Percentiles rank a stretch among this genome's conserved stretches.
These are phyloP conservation scores for Pythium sukuiense DNA, from an alignment of 352 stramenopile species.

Conservation along the genomic window DNA sequence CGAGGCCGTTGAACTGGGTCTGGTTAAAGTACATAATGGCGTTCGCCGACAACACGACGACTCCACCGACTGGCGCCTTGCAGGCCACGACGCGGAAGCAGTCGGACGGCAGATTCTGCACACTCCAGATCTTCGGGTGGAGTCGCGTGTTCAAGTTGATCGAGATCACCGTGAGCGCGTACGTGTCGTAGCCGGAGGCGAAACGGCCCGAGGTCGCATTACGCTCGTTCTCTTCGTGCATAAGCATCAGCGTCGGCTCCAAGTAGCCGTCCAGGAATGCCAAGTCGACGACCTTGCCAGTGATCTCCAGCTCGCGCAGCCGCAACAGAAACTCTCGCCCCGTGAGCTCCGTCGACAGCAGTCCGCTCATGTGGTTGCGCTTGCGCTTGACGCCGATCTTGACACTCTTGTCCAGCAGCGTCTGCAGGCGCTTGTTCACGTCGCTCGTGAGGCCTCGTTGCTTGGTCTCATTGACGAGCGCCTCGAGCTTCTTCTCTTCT, in stretches of 20 bases:
- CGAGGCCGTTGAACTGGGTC: slow-evolving; percentile 79
- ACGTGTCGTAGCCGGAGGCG: slow-evolving; percentile 76
- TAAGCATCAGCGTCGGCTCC: slow-evolving; percentile 83
- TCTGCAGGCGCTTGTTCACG: slow-evolving; percentile 61
- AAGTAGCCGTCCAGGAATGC: slow-evolving; percentile 85
- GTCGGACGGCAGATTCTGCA: slow-evolving; percentile 81
- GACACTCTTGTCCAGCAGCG: slow-evolving; percentile 78
- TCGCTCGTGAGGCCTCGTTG: slow-evolving; percentile 60
- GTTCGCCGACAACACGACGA: slow-evolving; percentile 75
- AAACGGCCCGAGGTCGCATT: slow-evolving; percentile 70
- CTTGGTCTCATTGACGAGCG: slow-evolving; percentile 75
- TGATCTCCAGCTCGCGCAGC: slow-evolving; percentile 74
- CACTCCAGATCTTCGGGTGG: slow-evolving; percentile 86
- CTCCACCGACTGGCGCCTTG: slow-evolving; percentile 66
- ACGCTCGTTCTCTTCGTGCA: slow-evolving; percentile 84
- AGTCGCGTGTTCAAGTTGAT: slow-evolving; percentile 87
- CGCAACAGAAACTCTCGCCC: slow-evolving; percentile 76
- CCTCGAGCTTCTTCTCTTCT: slow-evolving; percentile 73
- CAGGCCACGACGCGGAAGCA: slow-evolving; percentile 76
- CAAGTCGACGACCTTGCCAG: slow-evolving; percentile 75
- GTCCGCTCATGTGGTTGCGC: slow-evolving; percentile 62
- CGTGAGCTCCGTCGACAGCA: slow-evolving; percentile 70
- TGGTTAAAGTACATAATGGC: slow-evolving; percentile 89
- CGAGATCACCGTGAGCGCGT: slow-evolving; percentile 81
- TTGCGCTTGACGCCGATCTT: slow-evolving; percentile 78